Base-by-base conservation (phyloP, 208 protist genomes). In the Leptomonas seymouri region DNA sequence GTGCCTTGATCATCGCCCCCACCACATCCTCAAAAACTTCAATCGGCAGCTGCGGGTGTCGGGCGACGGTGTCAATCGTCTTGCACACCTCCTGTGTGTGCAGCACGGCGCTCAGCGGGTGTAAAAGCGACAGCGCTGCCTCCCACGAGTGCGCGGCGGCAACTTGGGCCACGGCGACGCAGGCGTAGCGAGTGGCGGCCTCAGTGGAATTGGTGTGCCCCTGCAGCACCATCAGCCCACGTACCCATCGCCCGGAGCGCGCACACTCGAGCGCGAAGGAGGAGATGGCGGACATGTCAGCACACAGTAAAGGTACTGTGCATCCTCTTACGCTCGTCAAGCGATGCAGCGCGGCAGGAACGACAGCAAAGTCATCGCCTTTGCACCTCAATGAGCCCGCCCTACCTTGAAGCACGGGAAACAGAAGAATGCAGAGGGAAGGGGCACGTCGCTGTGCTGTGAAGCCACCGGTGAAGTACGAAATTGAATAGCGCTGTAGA, bases 251-350 rank as follows among this genome's bases (percentile, higher is more conserved):
- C 59, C 88, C 88, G 21, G 60, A 65, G 3, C 53, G 57, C 12
- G 78, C 85, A 64, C 85, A 93, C 48, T 90, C 85, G 11, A 82
- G 56, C n/a, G 82, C 85, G 74, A 93, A 93, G 7, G 76, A 74
- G 14, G 82, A 53, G 15, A 91, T 75, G 55, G 82, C 76, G 15
- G 88, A 85, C 88, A 92, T 92, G 27, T 48, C 34, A 12, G 50
- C 4, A 36, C n/a, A 36, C n/a, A 39, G 34, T 39, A 3, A n/a
- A 27, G 9, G 12, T 44, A 6, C 5, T 27, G 25, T 21, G 34
- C 54, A 28, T 25, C 54, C 9, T n/a, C n/a, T n/a, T n/a, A n/a
- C n/a, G n/a, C n/a, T n/a, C n/a, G n/a, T 49, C 18, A 49, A 23
- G 12, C 3, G 45, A 49, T 3, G 12, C 45, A 49, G 45, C 45